Conservation (phyloP, 2,329 filamentous ascomycete genomes). For the Ilyonectria sp. region DNA sequence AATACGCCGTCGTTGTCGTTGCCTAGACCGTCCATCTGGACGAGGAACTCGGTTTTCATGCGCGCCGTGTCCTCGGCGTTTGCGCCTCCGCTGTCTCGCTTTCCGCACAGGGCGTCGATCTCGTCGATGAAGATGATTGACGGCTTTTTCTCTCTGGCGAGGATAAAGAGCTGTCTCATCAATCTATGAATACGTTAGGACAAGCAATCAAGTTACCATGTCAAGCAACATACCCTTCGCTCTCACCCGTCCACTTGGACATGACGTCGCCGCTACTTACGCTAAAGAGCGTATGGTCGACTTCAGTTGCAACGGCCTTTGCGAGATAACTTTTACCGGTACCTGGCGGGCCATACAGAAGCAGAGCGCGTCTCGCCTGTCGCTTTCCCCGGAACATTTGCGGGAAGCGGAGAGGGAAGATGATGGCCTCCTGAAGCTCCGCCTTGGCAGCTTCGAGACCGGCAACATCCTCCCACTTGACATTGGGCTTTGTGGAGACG, state of each 20-base stretch:
- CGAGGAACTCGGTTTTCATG: constrained; percentile 31
- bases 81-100: constrained; percentile 12
- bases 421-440: constrained; percentile 31
- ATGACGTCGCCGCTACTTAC: constrained; percentile 26
- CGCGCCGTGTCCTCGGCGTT: constrained; percentile 16
- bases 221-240: constrained; percentile 15
- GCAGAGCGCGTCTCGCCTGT: constrained; percentile 17
- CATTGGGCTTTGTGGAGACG: constrained; percentile 27
- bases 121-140: constrained; percentile 35
- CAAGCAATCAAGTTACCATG: neutral
- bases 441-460: constrained; percentile 28
- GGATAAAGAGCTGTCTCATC: constrained; percentile 28
- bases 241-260: constrained; percentile 27
- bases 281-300: constrained; percentile 23
- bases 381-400: constrained; percentile 32
- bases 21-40: constrained; percentile 29
- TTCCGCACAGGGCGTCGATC: constrained; percentile 29
- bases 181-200: constrained; percentile 8
- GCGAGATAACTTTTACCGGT: constrained; percentile 32
- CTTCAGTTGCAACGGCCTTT: constrained; percentile 30
- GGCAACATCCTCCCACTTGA: constrained; percentile 29
- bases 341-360: constrained; percentile 29
- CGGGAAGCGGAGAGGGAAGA: constrained; percentile 30
- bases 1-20: constrained; percentile 29
- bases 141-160: constrained; percentile 32